phyloP scores from a whole-genome alignment of 306 rosid genomes.

The Aeschynomene evenia region DNA sequence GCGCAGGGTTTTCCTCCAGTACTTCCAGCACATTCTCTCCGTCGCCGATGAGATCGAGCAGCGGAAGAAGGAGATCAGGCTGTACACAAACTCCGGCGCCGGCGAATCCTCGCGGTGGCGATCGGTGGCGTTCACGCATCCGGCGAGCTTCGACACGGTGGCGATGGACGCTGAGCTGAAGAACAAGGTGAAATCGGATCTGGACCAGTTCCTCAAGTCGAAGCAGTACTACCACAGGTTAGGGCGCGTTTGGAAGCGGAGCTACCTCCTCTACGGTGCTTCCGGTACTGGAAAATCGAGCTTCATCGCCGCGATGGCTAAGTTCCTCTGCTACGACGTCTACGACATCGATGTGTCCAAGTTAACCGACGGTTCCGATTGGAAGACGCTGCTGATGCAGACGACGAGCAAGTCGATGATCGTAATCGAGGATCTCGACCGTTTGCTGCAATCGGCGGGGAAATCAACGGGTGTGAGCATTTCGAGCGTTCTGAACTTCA shows the following conservation, averaged over 20 bases:
- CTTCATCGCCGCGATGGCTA: constrained; percentile 90
- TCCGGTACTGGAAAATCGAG: constrained; percentile 87
- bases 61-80: constrained; percentile 51
- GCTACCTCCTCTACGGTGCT: constrained; percentile 76
- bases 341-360: constrained; percentile 71
- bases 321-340: constrained; percentile 70
- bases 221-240: constrained; percentile 77
- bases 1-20: constrained; percentile 75
- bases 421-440: constrained; percentile 80
- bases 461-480: constrained; percentile 44
- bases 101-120: constrained; percentile 55
- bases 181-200: constrained; percentile 68
- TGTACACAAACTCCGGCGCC: constrained; percentile 43
- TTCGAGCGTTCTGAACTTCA: constrained; percentile 72
- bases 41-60: constrained; percentile 68
- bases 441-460: constrained; percentile 33
- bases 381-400: constrained; percentile 56
- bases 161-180: constrained; percentile 73
- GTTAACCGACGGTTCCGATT: constrained; percentile 52
- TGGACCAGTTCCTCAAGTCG: constrained; percentile 75
- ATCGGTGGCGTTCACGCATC: constrained; percentile 67
- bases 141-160: constrained; percentile 79
- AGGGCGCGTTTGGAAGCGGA: constrained; percentile 96
- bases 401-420: constrained; percentile 69
- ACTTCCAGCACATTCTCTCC: constrained; percentile 77